Evolutionary conservation across 768 basidiomycete genomes (phyloP), one percentile per base, ranked within the genome.

Genomic region (Lentinula raphanica): DNA sequence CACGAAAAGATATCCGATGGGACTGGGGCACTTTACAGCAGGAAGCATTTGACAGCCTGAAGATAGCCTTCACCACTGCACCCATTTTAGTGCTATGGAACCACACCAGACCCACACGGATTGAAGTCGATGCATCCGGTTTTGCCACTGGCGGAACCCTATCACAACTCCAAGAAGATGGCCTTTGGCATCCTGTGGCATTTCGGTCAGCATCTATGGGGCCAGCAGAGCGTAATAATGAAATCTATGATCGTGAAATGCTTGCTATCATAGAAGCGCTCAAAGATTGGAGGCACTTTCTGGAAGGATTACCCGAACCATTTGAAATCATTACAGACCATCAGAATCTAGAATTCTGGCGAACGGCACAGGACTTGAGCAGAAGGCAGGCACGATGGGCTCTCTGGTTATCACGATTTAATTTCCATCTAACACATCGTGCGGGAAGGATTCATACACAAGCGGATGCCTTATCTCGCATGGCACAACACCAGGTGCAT

Each of bases 321-420:
- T 39, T 44, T 29, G 19, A 51, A 13, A 51, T 29, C 21, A 2
- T 63, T 11, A 29, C 54, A 5, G 58, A 56, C 56, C 56, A 57
- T 44, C 15, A 13, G n/a, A 44, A 45, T 9, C 45, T 57, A 2
- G 44, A 58, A 32, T 63, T 60, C 60, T 62, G 65, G 29, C 58
- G 62, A 19, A 62, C 45, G 5, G 46, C 49, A 13, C 21, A 36
- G n/a, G 21, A 35, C 48, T 27, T 56, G 6, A 21, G 45, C 68
- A 65, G 64, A 23, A 46, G 49, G 19, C 49, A 49, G 28, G 28
- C 28, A 28, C 19, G 49, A 28, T 49, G 49, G 49, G 28, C 28
- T 4, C 61, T 69, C 21, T 69, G 61, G 32, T 5, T 68, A 4
- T 48, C 27, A 2, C n/a, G 61, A 3, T 70, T 69, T 48, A 48